Conservation (phyloP, 2,329 filamentous ascomycete species). For the Aspergillus luchuensis region DNA sequence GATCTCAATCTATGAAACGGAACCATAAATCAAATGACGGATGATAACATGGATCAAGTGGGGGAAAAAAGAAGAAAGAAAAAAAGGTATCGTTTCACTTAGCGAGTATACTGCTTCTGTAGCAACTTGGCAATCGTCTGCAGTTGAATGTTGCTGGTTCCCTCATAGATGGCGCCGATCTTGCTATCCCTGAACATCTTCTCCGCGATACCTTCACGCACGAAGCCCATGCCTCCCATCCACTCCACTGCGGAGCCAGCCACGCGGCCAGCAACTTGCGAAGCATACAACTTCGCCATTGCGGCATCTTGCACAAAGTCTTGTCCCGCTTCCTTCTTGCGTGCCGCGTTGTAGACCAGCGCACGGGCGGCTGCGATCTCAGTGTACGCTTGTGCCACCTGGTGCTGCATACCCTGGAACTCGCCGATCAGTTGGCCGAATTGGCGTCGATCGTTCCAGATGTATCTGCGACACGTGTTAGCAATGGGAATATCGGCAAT, state of each 20-base stretch:
- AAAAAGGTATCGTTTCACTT: slow-evolving; percentile 16
- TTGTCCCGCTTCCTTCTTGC: slow-evolving; percentile 97
- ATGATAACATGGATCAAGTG: neutral
- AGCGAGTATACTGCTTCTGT: slow-evolving; percentile 69
- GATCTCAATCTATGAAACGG: no score
- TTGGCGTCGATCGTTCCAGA: slow-evolving; percentile 98
- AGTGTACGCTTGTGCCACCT: slow-evolving; percentile 92
- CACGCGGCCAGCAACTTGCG: slow-evolving; percentile 87
- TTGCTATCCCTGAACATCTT: slow-evolving; percentile 98
- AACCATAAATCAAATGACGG: neutral
- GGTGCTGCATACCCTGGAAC: slow-evolving; percentile 99
- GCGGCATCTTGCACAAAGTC: slow-evolving; percentile 94
- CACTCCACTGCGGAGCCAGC: slow-evolving; percentile 88
- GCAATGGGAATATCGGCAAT: no score
- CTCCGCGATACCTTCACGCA: slow-evolving; percentile 92
- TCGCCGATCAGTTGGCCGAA: slow-evolving; percentile 91
- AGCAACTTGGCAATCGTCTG: slow-evolving; percentile 70
- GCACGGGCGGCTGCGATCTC: slow-evolving; percentile 91
- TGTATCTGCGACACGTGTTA: slow-evolving; percentile 60
- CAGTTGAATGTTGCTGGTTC: slow-evolving; percentile 69
- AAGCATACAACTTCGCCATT: slow-evolving; percentile 96
- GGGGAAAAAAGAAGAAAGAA: neutral
- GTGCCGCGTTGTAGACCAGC: slow-evolving; percentile 90
- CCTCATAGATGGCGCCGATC: slow-evolving; percentile 97
- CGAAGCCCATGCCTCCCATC: slow-evolving; percentile 99